A percentile compares a stretch with the other conserved stretches of the same genome.
phyloP scores from a whole-genome alignment of 2,329 filamentous ascomycete species.

The Colletotrichum navitas region DNA sequence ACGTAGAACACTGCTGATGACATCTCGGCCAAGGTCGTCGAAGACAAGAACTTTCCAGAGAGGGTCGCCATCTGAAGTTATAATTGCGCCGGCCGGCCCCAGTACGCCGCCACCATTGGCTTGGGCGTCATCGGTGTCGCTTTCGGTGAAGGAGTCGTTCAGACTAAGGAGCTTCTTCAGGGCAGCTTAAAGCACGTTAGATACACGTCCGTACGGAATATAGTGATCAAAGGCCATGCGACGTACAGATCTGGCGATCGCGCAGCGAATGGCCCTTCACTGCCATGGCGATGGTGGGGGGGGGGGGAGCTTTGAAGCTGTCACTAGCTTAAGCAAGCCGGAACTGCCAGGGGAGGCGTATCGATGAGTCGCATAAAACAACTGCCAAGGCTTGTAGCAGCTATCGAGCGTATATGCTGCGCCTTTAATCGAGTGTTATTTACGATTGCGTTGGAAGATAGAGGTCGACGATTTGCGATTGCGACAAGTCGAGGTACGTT shows the following conservation, averaged over 20 bases:
- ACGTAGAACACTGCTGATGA: conserved; percentile 94
- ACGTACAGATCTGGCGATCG: conserved; percentile 64
- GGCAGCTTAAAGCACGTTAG: conserved; percentile 69
- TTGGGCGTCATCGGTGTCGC: conserved; percentile 72
- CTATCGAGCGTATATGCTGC: conserved; percentile 13
- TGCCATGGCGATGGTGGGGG: conserved; percentile 55
- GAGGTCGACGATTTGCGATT: conserved; percentile 26
- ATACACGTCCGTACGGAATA: not conserved
- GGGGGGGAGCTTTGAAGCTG: conserved; percentile 42
- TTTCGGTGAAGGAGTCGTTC: conserved; percentile 77
- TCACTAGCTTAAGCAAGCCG: conserved; percentile 34
- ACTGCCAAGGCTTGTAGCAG: conserved; percentile 1
- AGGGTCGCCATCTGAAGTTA: conserved; percentile 89
- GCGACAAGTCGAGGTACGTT: conserved; percentile 29
- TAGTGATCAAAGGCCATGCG: not conserved
- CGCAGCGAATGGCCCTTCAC: conserved; percentile 61
- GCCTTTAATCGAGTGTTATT: conserved; percentile 16
- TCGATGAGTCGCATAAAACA: conserved; percentile 21
- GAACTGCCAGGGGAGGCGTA: not conserved
- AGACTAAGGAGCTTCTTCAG: conserved; percentile 97
- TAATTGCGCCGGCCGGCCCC: conserved; percentile 79
- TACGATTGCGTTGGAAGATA: conserved; percentile 20
- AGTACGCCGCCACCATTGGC: conserved; percentile 72
- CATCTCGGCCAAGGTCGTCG: conserved; percentile 89
- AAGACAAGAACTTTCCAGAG: conserved; percentile 99